These are phyloP conservation scores for Colletotrichum sp. DNA, from an alignment of 2,329 filamentous ascomycete genomes.

Conservation along the genomic window DNA sequence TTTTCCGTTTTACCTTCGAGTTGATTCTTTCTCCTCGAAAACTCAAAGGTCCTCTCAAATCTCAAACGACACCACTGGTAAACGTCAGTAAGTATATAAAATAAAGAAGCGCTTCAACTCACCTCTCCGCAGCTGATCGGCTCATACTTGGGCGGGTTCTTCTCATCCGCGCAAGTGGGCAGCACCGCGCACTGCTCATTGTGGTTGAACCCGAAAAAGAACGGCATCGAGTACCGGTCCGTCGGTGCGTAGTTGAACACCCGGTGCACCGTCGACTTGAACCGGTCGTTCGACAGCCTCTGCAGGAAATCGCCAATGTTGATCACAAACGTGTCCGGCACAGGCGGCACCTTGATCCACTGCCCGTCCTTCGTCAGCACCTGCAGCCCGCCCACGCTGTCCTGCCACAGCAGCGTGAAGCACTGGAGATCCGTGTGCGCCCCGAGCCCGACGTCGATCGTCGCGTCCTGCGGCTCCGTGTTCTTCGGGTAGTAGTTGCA, in stretches of 20 bases:
- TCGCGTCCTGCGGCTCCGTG: constrained; percentile 30
- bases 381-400: constrained; percentile 46
- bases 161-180: constrained; percentile 49
- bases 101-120: neutral
- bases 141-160: constrained; percentile 53
- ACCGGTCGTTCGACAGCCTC: constrained; percentile 28
- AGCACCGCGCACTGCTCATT: constrained; percentile 55
- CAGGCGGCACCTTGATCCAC: constrained; percentile 31
- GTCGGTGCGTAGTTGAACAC: constrained; percentile 46
- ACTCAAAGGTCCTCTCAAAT: constrained; percentile 13
- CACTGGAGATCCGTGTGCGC: constrained; percentile 53
- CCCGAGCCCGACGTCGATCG: constrained; percentile 45
- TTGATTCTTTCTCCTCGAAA: neutral
- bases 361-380: constrained; percentile 46
- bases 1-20: neutral
- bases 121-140: constrained; percentile 55
- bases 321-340: constrained; percentile 27
- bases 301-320: constrained; percentile 31
- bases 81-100: too few species aligned
- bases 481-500: constrained; percentile 50
- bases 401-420: constrained; percentile 55
- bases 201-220: constrained; percentile 61
- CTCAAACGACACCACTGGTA: constrained; percentile 7
- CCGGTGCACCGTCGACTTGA: constrained; percentile 49
- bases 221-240: constrained; percentile 59